These are phyloP conservation scores for Podospora pseudoanserina DNA, from an alignment of 495 filamentous ascomycete species.

Conservation along the genomic window DNA sequence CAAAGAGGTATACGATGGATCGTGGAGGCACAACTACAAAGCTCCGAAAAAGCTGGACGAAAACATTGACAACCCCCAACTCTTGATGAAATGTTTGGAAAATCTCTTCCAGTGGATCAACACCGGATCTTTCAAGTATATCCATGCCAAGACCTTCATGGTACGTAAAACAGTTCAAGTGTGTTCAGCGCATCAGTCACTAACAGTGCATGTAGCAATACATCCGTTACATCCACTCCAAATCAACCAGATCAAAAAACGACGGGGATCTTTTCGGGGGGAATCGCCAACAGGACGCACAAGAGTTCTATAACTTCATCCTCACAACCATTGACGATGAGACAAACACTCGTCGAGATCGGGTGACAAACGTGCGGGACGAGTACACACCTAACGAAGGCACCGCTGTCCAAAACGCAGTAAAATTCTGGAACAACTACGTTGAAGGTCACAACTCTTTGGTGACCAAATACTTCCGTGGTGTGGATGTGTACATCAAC, in stretches of 20 bases:
- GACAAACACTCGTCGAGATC: slow-evolving; percentile 35
- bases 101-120: slow-evolving; percentile 67
- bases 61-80: slow-evolving; percentile 69
- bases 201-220: slow-evolving; percentile 39
- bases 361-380: slow-evolving; percentile 18
- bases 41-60: slow-evolving; percentile 53
- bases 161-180: slow-evolving; percentile 60
- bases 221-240: slow-evolving; percentile 31
- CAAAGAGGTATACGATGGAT: slow-evolving; percentile 57
- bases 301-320: slow-evolving; percentile 43
- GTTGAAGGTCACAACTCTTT: slow-evolving; percentile 25
- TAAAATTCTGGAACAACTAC: slow-evolving; percentile 31
- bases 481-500: slow-evolving; percentile 29
- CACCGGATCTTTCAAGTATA: slow-evolving; percentile 56
- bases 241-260: slow-evolving; percentile 12
- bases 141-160: slow-evolving; percentile 61
- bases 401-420: slow-evolving; percentile 26
- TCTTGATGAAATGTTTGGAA: slow-evolving; percentile 71
- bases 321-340: slow-evolving; percentile 40
- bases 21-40: slow-evolving; percentile 49
- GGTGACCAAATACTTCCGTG: slow-evolving; percentile 39
- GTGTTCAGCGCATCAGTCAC: slow-evolving; percentile 38
- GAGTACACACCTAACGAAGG: slow-evolving; percentile 21
- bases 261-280: slow-evolving; percentile 35
- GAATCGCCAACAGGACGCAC: slow-evolving; percentile 40